Base-by-base conservation (phyloP, 2,329 filamentous ascomycete species). In the Ascochyta koolunga region DNA sequence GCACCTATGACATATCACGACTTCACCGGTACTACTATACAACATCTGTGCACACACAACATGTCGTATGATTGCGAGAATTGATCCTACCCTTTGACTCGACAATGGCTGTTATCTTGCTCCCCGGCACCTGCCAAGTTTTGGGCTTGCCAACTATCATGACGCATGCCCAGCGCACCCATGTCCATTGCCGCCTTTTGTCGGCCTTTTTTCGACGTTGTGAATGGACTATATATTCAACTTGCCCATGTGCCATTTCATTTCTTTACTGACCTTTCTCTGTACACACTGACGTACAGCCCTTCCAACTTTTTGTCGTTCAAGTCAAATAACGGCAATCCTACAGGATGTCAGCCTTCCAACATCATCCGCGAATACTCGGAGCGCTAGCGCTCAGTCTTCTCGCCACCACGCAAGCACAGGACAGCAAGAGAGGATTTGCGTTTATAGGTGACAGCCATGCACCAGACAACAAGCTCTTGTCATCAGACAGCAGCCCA, bases 351-450 rank as follows among this genome's bases (percentile, higher is more conserved):
- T 32, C 33, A 19, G 16, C 29, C 10, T 44, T 27, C 15, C 18
- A 55, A 16, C 49, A 56, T 24, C 39, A 15, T 35, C 25, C 42
- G 22, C 58, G 44, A 31, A 40, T 38, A 43, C 40, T 41, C 18
- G 18, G 35, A 16, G 32, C 43, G 5, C 19, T 50, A 24, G 38
- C 50, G 8, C 31, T 65, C 24, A 42, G 53, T 2, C 38, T 67
- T 2, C 33, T 68, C 10, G 33, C 50, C 49, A 56, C 22, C 29
- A 35, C 57, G 8, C 44, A 50, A n/a, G 62, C 65, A n/a, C 52
- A 65, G 32, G 79, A 80, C 8, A 68, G 78, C 29, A 93, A 93
- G 74, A 87, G 90, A 60, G 90, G 90, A 19, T 86, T 95, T 39
- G 83, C 86, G 62, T 91, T 86, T 73, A 83, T 89, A 9, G 82